phyloP scores from a whole-genome alignment of 306 rosid species.

The Purshia tridentata region DNA sequence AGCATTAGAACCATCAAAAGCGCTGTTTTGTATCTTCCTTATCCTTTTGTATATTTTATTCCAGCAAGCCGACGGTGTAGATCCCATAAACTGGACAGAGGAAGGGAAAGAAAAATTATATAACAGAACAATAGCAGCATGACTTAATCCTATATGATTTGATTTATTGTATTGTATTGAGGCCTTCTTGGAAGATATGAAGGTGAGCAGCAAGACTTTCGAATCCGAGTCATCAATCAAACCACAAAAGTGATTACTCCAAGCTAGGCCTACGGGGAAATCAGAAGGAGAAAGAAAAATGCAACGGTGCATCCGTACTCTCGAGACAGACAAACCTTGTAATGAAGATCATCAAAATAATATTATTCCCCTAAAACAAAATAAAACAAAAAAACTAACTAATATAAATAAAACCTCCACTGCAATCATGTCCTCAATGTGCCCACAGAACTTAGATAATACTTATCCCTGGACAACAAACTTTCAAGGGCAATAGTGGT shows the following conservation, averaged over 20 bases:
- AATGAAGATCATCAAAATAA: conserved; percentile 3
- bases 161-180: not conserved
- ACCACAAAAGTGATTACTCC: not conserved
- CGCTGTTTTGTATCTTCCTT: conserved; percentile 45
- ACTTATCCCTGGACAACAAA: not conserved
- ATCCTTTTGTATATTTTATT: conserved; percentile 71
- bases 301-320: not conserved
- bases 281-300: not conserved
- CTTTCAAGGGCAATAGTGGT: not conserved
- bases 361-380: not conserved
- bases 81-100: conserved; percentile 63
- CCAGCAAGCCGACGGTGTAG: conserved; percentile 93
- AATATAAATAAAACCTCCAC: not conserved
- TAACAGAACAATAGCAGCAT: conserved; percentile 12
- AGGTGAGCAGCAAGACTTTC: not conserved
- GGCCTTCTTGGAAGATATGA: not conserved
- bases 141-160: not conserved
- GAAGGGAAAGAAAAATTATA: conserved; percentile 11
- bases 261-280: not conserved
- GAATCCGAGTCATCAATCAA: not conserved
- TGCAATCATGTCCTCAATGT: not conserved
- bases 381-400: too few species aligned
- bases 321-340: not conserved
- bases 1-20: conserved; percentile 48
- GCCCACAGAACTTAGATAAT: not conserved